A percentile compares a stretch with the other conserved stretches of the same genome.
Conservation (phyloP, 148 eudicot species). For the Rhododendron griersonianum region DNA sequence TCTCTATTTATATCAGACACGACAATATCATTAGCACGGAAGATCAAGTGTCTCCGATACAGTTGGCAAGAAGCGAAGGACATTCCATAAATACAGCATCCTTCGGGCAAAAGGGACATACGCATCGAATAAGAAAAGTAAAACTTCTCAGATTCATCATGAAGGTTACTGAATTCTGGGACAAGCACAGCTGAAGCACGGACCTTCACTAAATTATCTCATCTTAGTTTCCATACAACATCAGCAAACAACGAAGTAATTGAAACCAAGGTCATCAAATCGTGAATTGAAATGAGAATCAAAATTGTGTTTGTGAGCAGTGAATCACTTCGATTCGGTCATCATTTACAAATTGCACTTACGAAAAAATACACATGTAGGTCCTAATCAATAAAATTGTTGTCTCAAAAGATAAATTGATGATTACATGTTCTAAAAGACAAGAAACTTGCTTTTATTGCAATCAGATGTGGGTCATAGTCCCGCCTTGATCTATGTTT, state of each 20-base stretch:
- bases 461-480: too few species aligned
- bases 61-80: conserved; percentile 69
- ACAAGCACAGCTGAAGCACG: conserved; percentile 86
- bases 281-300: background rate
- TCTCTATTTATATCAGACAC: conserved; percentile 47
- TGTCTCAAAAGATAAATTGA: background rate
- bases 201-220: conserved; percentile 40
- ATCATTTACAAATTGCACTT: background rate
- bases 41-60: conserved; percentile 74
- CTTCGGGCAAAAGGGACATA: conserved; percentile 75
- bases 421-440: background rate
- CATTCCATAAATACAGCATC: conserved; percentile 58
- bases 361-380: background rate
- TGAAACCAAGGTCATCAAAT: background rate
- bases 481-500: too few species aligned
- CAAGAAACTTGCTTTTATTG: too few species aligned
- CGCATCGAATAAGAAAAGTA: conserved; percentile 79
- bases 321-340: background rate
- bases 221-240: background rate
- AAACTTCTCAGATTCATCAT: conserved; percentile 17
- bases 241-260: background rate
- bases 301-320: background rate
- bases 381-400: background rate
- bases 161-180: conserved; percentile 61
- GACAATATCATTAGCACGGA: conserved; percentile 49